Conservation (phyloP, 176 grass and related monocot species). For the Metroxylon sagu region DNA sequence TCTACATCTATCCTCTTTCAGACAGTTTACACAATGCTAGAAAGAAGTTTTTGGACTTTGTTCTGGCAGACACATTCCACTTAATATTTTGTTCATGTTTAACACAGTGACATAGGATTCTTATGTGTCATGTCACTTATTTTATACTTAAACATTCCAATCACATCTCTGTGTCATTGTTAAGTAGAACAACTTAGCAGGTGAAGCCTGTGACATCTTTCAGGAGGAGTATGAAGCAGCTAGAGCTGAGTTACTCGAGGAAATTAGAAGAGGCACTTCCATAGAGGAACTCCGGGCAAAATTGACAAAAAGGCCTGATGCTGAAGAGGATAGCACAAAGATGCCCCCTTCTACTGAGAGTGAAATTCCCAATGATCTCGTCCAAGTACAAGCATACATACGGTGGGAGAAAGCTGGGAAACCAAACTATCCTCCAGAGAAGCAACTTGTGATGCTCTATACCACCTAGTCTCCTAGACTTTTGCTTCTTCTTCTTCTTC, state of each 20-base stretch:
- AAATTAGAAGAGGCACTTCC: slow-evolving; percentile 64
- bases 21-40: no score
- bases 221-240: slow-evolving; percentile 95
- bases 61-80: no score
- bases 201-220: slow-evolving; percentile 10
- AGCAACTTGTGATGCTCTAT: slow-evolving; percentile 56
- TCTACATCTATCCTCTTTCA: no score
- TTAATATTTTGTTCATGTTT: no score
- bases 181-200: not conserved
- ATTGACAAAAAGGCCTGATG: slow-evolving; percentile 60
- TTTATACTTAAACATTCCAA: not conserved
- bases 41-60: no score
- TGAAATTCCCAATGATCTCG: slow-evolving; percentile 60
- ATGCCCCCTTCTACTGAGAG: slow-evolving; percentile 14
- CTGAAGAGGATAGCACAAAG: slow-evolving; percentile 25
- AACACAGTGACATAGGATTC: no score
- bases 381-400: slow-evolving; percentile 81
- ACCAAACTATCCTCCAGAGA: slow-evolving; percentile 77
- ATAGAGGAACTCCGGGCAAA: slow-evolving; percentile 61
- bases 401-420: slow-evolving; percentile 94
- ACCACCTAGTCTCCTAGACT: no score
- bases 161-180: not conserved
- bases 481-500: no score
- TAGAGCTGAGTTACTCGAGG: slow-evolving; percentile 66
- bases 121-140: no score